phyloP scores from a whole-genome alignment of 495 filamentous ascomycete species.

The Neurospora sp. region DNA sequence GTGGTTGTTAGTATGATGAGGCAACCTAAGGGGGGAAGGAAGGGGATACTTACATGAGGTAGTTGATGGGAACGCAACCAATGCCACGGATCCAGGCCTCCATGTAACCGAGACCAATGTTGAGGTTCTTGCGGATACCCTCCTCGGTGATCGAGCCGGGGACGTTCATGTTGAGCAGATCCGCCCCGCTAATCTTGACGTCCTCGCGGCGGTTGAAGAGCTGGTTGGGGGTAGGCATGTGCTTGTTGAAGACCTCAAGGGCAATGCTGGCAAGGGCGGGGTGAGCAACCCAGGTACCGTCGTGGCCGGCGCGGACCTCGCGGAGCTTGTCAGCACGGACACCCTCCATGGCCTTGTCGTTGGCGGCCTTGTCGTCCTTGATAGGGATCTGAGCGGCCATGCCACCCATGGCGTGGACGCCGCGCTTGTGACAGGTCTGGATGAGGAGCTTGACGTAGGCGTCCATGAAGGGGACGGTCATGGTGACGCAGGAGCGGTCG shows the following conservation, averaged over 20 bases:
- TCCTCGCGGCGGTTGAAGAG: conserved; percentile 85
- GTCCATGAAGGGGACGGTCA: conserved; percentile 99
- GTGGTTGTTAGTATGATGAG: conserved; percentile 5
- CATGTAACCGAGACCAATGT: conserved; percentile 96
- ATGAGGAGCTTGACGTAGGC: conserved; percentile 90
- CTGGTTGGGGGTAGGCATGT: conserved; percentile 99
- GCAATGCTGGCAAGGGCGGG: conserved; percentile 86
- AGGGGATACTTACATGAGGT: conserved; percentile 60
- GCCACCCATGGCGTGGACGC: conserved; percentile 97
- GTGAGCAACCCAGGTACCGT: conserved; percentile 95
- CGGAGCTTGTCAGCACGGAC: conserved; percentile 94
- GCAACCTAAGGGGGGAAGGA: background rate
- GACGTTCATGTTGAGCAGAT: conserved; percentile 97
- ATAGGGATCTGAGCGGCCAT: conserved; percentile 99
- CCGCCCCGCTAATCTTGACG: conserved; percentile 74
- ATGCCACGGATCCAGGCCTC: conserved; percentile 94
- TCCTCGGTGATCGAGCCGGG: conserved; percentile 89
- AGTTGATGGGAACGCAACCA: conserved; percentile 97
- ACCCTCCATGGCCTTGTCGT: conserved; percentile 88
- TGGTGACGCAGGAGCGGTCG: conserved; percentile 84
- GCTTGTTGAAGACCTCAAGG: conserved; percentile 89
- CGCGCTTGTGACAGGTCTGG: conserved; percentile 91
- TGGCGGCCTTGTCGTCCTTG: conserved; percentile 83
- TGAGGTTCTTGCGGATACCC: conserved; percentile 95
- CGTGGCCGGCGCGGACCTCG: conserved; percentile 90